These are phyloP conservation scores for Rhizopogon sp. DNA, from an alignment of 768 basidiomycete genomes.

Conservation along the genomic window DNA sequence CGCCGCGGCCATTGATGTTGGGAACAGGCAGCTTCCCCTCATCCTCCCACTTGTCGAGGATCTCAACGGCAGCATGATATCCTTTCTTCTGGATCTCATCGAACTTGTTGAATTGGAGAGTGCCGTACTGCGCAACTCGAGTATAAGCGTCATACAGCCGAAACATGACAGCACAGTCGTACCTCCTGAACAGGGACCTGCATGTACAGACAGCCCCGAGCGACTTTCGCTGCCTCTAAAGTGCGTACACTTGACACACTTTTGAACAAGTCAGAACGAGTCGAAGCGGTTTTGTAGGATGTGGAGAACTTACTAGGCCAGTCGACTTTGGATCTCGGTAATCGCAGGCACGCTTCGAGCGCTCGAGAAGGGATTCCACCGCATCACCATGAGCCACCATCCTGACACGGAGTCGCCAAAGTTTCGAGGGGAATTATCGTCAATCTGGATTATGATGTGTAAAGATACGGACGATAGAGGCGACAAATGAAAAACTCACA, in stretches of 20 bases:
- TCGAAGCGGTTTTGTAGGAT: neutral
- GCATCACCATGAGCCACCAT: conserved; percentile 91
- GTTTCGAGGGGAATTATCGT: conserved; percentile 91
- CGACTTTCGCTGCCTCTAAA: conserved; percentile 90
- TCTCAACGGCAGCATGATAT: conserved; percentile 63
- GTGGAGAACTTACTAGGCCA: conserved; percentile 79
- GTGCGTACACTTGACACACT: conserved; percentile 96
- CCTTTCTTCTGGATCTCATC: conserved; percentile 86
- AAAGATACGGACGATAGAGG: neutral
- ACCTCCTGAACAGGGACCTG: conserved; percentile 94
- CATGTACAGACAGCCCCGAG: conserved; percentile 87
- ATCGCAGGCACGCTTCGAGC: conserved; percentile 78
- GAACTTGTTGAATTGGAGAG: conserved; percentile 84
- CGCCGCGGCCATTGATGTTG: conserved; percentile 53
- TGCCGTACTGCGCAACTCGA: conserved; percentile 61
- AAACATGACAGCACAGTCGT: conserved; percentile 11
- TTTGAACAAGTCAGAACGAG: conserved; percentile 6
- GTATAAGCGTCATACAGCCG: neutral
- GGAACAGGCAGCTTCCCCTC: conserved; percentile 82
- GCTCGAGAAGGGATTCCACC: conserved; percentile 88
- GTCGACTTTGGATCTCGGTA: conserved; percentile 88
- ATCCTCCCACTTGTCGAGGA: conserved; percentile 73
- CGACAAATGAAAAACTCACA: conserved; percentile 37
- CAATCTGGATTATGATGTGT: conserved; percentile 45
- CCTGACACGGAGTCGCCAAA: conserved; percentile 96